Base-by-base conservation (phyloP, 805 yeast species). In the Cyberlindnera maritima region DNA sequence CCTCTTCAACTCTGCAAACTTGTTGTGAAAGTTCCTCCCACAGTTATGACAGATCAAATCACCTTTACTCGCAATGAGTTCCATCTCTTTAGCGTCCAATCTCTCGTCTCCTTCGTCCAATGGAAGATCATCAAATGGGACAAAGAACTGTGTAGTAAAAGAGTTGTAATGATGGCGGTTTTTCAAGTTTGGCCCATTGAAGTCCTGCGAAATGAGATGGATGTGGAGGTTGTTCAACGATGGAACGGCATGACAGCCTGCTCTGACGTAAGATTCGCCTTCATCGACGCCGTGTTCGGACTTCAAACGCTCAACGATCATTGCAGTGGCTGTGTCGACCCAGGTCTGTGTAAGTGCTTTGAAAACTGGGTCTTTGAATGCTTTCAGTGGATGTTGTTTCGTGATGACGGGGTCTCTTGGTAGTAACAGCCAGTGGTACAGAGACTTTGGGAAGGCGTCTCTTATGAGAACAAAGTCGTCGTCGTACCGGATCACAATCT, bases 201-300 rank as follows among this genome's bases (percentile, higher is more conserved):
- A 75, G 62, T 88, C 96, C 41, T 67, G 69, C 0, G 90, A 80
- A 40, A 88, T 71, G 20, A 88, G 79, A 66, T 88, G 96, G 17
- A 88, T 67, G 58, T 88, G 96, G 38, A 87, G 56, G 60, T 88
- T 85, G 34, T 64, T 65, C 74, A 87, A 61, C 1, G 90, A 82
- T 3, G 96, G 96, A 2, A 74, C 74, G 4, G 85, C 64, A 63
- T 88, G 96, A 21, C 86, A 73, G 0, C 95, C 92, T 9, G 74
- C 75, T 49, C 68, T 66, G 9, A 85, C 67, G 32, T 62, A 62
- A 2, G 51, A 43, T 6, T 52, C 51, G 3, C 54, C 34, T 41
- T 64, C 63, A 2, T 37, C 37, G n/a, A 55, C 50, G 6, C 59
- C 57, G 14, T 43, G 31, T 14, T 55, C 46, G 0, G 48, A 51